A percentile compares a stretch with the other conserved stretches of the same genome.
Conservation (phyloP, 129 eudicot species). For the Sambucus nigra region DNA sequence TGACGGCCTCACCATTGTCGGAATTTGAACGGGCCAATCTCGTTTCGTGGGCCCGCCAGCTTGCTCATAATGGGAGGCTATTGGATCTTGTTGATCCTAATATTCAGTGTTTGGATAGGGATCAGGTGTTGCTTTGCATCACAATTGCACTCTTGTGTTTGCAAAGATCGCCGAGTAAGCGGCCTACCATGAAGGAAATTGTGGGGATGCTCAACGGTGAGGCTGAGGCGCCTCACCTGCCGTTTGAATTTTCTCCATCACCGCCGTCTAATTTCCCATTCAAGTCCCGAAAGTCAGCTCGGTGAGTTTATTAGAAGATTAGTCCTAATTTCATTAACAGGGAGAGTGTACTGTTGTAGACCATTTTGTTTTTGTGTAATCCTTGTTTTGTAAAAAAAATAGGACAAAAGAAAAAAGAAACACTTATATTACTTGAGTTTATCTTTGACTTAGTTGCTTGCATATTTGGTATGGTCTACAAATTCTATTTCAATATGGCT, state of each 20-base stretch:
- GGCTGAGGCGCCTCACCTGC: conserved; percentile 82
- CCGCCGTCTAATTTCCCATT: conserved; percentile 82
- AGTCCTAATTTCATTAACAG: conserved; percentile 19
- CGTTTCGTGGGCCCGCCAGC: conserved; percentile 90
- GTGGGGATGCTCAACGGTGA: conserved; percentile 79
- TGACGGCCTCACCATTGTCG: conserved; percentile 88
- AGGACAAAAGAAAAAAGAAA: conserved; percentile 23
- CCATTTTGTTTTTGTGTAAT: conserved; percentile 11
- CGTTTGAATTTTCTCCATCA: conserved; percentile 93
- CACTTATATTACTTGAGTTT: conserved; percentile 14
- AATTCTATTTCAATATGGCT: conserved; percentile 17
- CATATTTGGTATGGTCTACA: conserved; percentile 16
- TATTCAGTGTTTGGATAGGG: conserved; percentile 49
- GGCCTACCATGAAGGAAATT: conserved; percentile 80
- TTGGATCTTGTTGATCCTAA: conserved; percentile 82
- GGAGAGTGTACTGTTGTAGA: conserved; percentile 21
- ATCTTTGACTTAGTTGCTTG: conserved; percentile 10
- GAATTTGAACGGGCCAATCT: conserved; percentile 95
- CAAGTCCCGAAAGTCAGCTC: conserved; percentile 66
- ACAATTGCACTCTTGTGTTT: conserved; percentile 80
- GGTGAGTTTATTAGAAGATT: conserved; percentile 38
- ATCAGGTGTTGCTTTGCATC: conserved; percentile 62
- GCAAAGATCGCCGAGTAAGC: conserved; percentile 62
- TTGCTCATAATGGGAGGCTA: conserved; percentile 72
- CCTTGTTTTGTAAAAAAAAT: conserved; percentile 13